Percentiles rank a stretch among this genome's conserved stretches.
These are phyloP conservation scores for Saccharomycopsis sp. DNA, from an alignment of 805 yeast genomes.

Conservation along the genomic window DNA sequence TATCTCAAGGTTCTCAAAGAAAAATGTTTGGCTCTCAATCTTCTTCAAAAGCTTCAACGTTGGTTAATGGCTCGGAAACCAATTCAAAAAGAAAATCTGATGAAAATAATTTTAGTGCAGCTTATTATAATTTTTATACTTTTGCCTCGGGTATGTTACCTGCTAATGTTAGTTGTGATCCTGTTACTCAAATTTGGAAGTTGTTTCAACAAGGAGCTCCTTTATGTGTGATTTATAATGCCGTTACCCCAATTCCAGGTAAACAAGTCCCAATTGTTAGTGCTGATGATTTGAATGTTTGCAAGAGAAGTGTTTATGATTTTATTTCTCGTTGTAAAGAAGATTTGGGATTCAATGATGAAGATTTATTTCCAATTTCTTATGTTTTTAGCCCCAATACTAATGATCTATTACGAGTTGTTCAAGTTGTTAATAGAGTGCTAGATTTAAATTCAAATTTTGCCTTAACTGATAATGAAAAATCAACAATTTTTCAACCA, in stretches of 20 bases:
- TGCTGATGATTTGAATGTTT: slow-evolving; percentile 71
- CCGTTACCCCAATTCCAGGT: slow-evolving; percentile 38
- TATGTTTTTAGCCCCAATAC: slow-evolving; percentile 81
- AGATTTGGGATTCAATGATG: slow-evolving; percentile 64
- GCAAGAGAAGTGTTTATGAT: slow-evolving; percentile 84
- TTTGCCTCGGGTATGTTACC: slow-evolving; percentile 73
- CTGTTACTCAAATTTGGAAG: slow-evolving; percentile 85
- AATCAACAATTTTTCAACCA: slow-evolving; percentile 12
- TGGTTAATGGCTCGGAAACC: not conserved
- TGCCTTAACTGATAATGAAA: slow-evolving; percentile 22
- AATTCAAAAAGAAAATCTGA: slow-evolving; percentile 20
- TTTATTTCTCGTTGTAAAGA: slow-evolving; percentile 80
- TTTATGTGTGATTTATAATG: slow-evolving; percentile 73
- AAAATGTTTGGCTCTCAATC: slow-evolving; percentile 1
- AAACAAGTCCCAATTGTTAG: slow-evolving; percentile 52
- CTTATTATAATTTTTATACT: slow-evolving; percentile 34
- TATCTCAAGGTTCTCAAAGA: slow-evolving; percentile 31
- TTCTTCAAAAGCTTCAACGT: not conserved
- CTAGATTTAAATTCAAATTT: slow-evolving; percentile 41
- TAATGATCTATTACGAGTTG: slow-evolving; percentile 62
- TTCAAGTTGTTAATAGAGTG: slow-evolving; percentile 60
- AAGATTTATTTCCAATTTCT: slow-evolving; percentile 79
- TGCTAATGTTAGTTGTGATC: slow-evolving; percentile 69
- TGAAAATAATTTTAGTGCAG: slow-evolving; percentile 25
- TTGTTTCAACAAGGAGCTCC: slow-evolving; percentile 90